Evolutionary conservation across 495 filamentous ascomycete genomes (phyloP), one percentile per base, ranked within the genome.

Genomic region (Hyphodiscus hymeniophilus): DNA sequence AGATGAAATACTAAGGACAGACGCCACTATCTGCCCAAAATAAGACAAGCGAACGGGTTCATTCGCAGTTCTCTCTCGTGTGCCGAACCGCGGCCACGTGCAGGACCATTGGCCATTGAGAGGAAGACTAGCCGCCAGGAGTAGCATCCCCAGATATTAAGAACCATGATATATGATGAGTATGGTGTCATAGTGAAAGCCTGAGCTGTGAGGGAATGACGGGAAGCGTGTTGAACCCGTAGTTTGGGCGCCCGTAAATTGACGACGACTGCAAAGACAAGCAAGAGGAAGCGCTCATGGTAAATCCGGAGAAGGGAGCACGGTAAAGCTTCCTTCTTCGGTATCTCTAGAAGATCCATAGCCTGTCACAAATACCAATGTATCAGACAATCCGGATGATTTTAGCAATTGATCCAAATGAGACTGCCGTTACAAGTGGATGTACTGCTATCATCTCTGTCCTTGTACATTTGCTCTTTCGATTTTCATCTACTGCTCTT

Each of bases 41-140:
- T 55, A 48, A 43, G 42, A 32, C 38, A 38, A 38, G 45, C 44
- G 53, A 56, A 56, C 53, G n/a, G 21, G 53, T 52, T 52, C 53
- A 56, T 52, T 56, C 38, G 45, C 26, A 38, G 23, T 38, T 48
- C 45, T 48, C n/a, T 16, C 16, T 12, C 21, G 43, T 28, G 38
- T 21, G 26, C 16, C 38, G 7, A 41, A 23, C 24, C 7, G 38
- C 43, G 48, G 53, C 15, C 38, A 48, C 33, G 43, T 51, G 53
- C 53, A 51, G 48, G 24, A 35, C 24, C 41, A 45, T 24, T 33
- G 44, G 40, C 40, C 41, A 34, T 2, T 28, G 6, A 48, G 22
- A 33, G 21, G 22, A 46, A 39, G 15, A 24, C 30, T 22, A 22
- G 31, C 38, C 18, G 13, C 24, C 24, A 18, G 35, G 23, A 48